Evolutionary conservation across 176 grass and related monocot species (phyloP).

Genomic region (Eragrostis nindensis): DNA sequence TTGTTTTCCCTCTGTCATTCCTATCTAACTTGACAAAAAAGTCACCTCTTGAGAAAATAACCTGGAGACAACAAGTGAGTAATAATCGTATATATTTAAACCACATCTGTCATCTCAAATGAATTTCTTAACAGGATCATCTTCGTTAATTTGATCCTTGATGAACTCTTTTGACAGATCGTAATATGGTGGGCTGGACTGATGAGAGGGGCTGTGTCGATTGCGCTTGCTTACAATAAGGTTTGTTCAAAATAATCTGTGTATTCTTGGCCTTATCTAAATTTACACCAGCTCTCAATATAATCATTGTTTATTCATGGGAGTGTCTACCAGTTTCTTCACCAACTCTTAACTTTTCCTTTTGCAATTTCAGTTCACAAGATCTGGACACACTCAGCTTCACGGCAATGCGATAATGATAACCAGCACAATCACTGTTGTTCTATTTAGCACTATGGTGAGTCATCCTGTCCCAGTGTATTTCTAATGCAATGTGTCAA

Average conservation of each 20-base stretch:
- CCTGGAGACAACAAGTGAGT: conserved; percentile 74
- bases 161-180: conserved; percentile 50
- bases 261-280: neutral
- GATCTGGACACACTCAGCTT: conserved; percentile 82
- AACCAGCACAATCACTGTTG: conserved; percentile 93
- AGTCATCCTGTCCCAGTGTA: conserved; percentile 40
- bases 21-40: conserved; percentile 90
- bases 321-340: conserved; percentile 3
- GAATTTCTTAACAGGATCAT: no score
- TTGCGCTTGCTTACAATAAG: conserved; percentile 98
- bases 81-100: conserved; percentile 5
- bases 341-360: conserved; percentile 30
- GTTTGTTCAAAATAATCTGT: conserved; percentile 42
- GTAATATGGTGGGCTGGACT: conserved; percentile 97
- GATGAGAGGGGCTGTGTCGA: conserved; percentile 96
- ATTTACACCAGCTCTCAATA: neutral
- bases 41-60: conserved; percentile 65
- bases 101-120: neutral
- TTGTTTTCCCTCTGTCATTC: conserved; percentile 95
- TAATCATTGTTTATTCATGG: no score
- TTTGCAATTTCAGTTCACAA: conserved; percentile 76
- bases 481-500: neutral
- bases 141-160: no score
- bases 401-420: conserved; percentile 95
- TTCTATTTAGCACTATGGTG: conserved; percentile 92